Evolutionary conservation across 805 yeast species (phyloP), one percentile per base, ranked within the genome.

Genomic region (Candida golubevii): DNA sequence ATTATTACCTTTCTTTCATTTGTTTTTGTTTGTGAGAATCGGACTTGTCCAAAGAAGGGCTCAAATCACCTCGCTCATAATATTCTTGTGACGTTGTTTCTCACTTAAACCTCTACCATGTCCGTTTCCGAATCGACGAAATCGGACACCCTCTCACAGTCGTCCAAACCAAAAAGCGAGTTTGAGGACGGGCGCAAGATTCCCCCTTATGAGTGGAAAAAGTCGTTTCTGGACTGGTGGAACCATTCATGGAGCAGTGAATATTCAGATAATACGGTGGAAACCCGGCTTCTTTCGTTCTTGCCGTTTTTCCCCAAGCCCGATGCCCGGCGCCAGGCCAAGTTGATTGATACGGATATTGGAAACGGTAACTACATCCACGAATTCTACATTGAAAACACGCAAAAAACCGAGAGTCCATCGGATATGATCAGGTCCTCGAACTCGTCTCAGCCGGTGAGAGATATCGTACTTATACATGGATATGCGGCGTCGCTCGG

Each of bases 401-500:
- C 32, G n/a, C 11, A 12, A 11, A 29, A 10, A 12, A 72, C 53
- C 9, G 70, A 66, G 37, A 41, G 51, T 13, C 77, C 85, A 3
- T 44, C 40, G 40, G 39, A 30, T 1, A 33, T 33, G 13, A 27
- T 27, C 23, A 39, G 42, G 7, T 27, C 33, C 27, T 18, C 49
- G 6, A 59, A 54, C 13, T 64, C 62, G 31, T 10, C 32, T 12
- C 32, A 29, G n/a, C 38, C 45, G 1, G 62, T 56, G 26, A 65
- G 62, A 44, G 86, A 82, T 62, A 62, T 89, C 23, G 88, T 93
- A 2, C 63, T 91, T 49, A 66, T 93, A 5, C 99, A 91, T 63
- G 99, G 99, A 0, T 89, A 88, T 59, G 97, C 96, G 1, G 96
- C 98, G 0, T 87, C 95, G 1, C 76, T 89, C 11, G 91, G 95